Evolutionary conservation across 352 stramenopile genomes (phyloP), one percentile per base, ranked within the genome.

Genomic region (Phytophthora hybrid): DNA sequence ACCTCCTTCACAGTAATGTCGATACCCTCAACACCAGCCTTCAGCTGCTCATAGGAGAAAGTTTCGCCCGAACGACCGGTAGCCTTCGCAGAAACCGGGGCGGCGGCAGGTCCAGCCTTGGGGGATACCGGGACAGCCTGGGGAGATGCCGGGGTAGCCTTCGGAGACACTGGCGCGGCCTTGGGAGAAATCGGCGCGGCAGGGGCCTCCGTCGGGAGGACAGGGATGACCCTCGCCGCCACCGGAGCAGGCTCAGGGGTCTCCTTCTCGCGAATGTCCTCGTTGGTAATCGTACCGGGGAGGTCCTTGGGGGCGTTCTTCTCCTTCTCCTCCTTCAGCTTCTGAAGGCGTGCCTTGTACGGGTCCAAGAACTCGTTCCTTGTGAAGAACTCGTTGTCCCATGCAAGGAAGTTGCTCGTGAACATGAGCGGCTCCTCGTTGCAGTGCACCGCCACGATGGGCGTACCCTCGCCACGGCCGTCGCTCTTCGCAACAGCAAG

Each of bases 351-450:
- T 21, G 87, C 82, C 78, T 96, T 82, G 77, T 98, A 98, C 52
- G 93, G 93, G 76, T 98, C 93, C 51, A 96, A 65, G 57, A 98
- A 98, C 59, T 91, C 81, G 57, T 82, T 91, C 77, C 97, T 92
- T n/a, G 82, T 79, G 64, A 96, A 92, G 47, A 93, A 89, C 8
- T 81, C 64, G 37, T 75, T 69, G 78, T 98, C 92, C 93, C 93
- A 98, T 3, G 89, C 93, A 55, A 94, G 60, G 73, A 98, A 98
- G 82, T 98, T 92, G 78, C 84, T 90, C 49, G 89, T 97, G 79
- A 98, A 98, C 79, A 98, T 87, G 3, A 88, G 71, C 31, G 93
- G 92, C 76, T 98, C 93, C 55, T 79, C 90, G 66, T 84, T 87
- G 60, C 90, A 94, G 46, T 91, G 77, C 46, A 98, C 82, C 10